Conservation (phyloP, 495 filamentous ascomycete genomes). For the Oidiodendron maius region DNA sequence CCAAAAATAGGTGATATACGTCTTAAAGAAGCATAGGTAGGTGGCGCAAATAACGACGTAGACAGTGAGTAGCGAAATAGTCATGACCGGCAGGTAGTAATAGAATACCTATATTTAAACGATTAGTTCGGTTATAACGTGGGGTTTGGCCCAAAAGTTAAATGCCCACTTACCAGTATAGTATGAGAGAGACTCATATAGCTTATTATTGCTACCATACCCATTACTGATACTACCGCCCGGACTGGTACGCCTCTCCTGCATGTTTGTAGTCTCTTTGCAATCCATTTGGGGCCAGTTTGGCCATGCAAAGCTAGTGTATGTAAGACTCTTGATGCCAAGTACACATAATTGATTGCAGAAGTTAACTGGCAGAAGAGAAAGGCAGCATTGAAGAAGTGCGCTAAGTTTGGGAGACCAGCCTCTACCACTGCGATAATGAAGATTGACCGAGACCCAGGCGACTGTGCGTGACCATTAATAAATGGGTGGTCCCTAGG, state of each 20-base stretch:
- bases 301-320: constrained; percentile 37
- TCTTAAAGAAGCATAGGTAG: constrained; percentile 36
- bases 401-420: constrained; percentile 31
- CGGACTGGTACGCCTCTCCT: constrained; percentile 42
- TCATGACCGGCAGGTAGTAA: constrained; percentile 36
- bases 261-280: constrained; percentile 23
- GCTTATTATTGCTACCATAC: constrained; percentile 34
- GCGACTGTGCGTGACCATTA: constrained; percentile 33
- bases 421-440: constrained; percentile 40
- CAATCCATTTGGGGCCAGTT: constrained; percentile 33
- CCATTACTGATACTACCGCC: constrained; percentile 44
- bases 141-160: too few species aligned
- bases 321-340: constrained; percentile 41
- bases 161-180: constrained; percentile 28
- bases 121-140: background rate
- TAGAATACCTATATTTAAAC: constrained; percentile 20
- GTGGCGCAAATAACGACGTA: constrained; percentile 39
- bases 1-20: constrained; percentile 19
- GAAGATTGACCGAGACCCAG: constrained; percentile 35
- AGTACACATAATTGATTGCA: constrained; percentile 40
- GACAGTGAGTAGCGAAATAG: constrained; percentile 36
- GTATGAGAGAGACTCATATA: constrained; percentile 37
- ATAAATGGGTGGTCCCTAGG: constrained; percentile 39
- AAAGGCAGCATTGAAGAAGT: constrained; percentile 45
- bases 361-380: constrained; percentile 41